Percentiles rank a stretch among this genome's conserved stretches.
Conservation (phyloP, 2,329 filamentous ascomycete species). For the Zymoseptoria brevis region DNA sequence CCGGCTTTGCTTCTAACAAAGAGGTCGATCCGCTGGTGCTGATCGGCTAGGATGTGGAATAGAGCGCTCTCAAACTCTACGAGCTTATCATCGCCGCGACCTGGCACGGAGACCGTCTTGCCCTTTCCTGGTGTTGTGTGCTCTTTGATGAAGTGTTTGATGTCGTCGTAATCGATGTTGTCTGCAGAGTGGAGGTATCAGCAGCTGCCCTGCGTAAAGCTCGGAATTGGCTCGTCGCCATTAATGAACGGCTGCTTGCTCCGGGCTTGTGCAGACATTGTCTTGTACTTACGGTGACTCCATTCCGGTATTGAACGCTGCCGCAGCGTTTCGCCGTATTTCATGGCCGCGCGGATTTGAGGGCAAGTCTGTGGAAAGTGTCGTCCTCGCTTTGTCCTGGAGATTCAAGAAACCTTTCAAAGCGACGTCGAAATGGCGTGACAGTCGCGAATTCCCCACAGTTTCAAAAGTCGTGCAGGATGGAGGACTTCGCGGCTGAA, state of each 20-base stretch:
- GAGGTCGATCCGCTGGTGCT: slow-evolving; percentile 69
- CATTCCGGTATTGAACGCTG: slow-evolving; percentile 73
- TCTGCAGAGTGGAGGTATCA: slow-evolving; percentile 40
- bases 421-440: neutral
- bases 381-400: neutral
- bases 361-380: neutral
- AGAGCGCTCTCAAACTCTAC: slow-evolving; percentile 63
- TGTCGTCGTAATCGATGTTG: slow-evolving; percentile 82
- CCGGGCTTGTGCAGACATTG: neutral
- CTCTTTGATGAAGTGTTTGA: slow-evolving; percentile 76
- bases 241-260: neutral
- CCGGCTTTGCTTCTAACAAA: slow-evolving; percentile 75
- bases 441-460: neutral
- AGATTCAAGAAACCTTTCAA: neutral
- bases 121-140: slow-evolving; percentile 66
- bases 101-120: slow-evolving; percentile 65
- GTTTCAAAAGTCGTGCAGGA: neutral
- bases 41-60: slow-evolving; percentile 60
- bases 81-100: slow-evolving; percentile 46
- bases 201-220: neutral
- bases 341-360: slow-evolving; percentile 45
- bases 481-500: neutral
- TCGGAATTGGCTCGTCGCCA: neutral
- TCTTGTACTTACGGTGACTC: slow-evolving; percentile 55
- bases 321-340: slow-evolving; percentile 67